Conservation (phyloP, 2,329 filamentous ascomycete genomes). For the Phaeosphaeria sp. region DNA sequence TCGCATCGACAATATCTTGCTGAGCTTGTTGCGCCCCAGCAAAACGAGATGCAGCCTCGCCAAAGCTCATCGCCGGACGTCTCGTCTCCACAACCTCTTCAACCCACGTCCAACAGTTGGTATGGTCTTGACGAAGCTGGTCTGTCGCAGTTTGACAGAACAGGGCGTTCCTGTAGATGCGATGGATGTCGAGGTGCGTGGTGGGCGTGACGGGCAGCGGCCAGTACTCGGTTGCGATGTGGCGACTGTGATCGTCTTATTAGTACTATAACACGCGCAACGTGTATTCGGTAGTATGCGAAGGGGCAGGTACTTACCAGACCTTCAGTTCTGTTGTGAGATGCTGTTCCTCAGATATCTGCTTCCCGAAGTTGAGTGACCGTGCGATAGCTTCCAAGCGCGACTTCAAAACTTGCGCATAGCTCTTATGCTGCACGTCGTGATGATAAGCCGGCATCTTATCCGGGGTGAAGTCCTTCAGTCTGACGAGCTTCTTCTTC, state of each 20-base stretch:
- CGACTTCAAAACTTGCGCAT: slow-evolving; percentile 20
- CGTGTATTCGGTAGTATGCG: too few species aligned
- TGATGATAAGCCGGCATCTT: slow-evolving; percentile 14
- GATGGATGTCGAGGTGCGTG: slow-evolving; percentile 17
- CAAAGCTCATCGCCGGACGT: not conserved
- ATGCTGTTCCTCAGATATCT: slow-evolving; percentile 1
- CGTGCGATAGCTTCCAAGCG: slow-evolving; percentile 23
- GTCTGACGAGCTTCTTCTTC: slow-evolving; percentile 7
- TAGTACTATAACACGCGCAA: not conserved
- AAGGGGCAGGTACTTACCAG: slow-evolving; percentile 11
- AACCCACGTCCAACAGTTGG: not conserved
- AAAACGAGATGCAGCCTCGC: not conserved
- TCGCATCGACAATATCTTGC: not conserved
- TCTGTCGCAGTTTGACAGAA: not conserved
- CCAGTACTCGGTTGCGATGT: slow-evolving; percentile 26
- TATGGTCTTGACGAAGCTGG: not conserved
- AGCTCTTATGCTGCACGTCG: slow-evolving; percentile 9
- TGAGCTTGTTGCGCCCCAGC: not conserved
- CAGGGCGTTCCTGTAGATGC: slow-evolving; percentile 20
- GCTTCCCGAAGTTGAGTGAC: slow-evolving; percentile 6
- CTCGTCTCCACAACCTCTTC: not conserved
- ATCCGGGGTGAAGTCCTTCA: slow-evolving; percentile 12
- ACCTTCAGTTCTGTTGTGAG: slow-evolving; percentile 17
- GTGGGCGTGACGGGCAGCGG: slow-evolving; percentile 15
- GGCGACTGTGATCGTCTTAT: not conserved